phyloP scores from a whole-genome alignment of 2,329 filamentous ascomycete genomes.

The Ceratocystiopsis sp. region DNA sequence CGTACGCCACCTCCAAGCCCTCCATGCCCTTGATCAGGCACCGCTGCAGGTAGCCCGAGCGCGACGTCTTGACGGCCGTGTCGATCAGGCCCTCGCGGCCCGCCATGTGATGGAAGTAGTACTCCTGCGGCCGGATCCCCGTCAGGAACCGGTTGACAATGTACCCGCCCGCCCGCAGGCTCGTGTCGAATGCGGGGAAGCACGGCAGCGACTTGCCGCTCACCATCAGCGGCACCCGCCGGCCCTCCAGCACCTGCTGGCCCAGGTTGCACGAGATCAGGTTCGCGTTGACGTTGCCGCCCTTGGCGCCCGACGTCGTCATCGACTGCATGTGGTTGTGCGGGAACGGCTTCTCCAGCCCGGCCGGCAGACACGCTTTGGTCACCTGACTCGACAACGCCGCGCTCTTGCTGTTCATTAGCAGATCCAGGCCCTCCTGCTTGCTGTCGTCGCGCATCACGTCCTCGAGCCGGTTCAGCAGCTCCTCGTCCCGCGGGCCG shows the following conservation, averaged over 20 bases:
- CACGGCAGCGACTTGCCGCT: constrained; percentile 92
- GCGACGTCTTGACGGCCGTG: constrained; percentile 94
- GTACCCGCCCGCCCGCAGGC: constrained; percentile 80
- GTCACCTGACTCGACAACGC: constrained; percentile 67
- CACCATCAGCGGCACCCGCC: constrained; percentile 91
- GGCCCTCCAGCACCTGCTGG: constrained; percentile 88
- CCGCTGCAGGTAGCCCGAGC: constrained; percentile 88
- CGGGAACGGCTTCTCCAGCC: constrained; percentile 81
- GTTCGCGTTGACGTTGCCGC: constrained; percentile 82
- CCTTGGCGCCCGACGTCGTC: constrained; percentile 94
- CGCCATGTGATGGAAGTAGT: constrained; percentile 99
- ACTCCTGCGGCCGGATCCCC: constrained; percentile 90
- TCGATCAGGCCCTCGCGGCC: constrained; percentile 96
- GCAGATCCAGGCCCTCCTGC: constrained; percentile 73
- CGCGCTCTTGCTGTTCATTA: constrained; percentile 58
- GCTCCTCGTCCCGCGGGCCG: constrained; percentile 48
- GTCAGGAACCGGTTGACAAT: constrained; percentile 95
- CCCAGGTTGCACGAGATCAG: constrained; percentile 95
- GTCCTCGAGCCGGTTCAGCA: constrained; percentile 67
- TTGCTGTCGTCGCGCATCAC: constrained; percentile 84
- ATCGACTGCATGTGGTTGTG: constrained; percentile 98
- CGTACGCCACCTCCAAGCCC: constrained; percentile 79
- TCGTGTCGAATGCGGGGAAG: constrained; percentile 82
- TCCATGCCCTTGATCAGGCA: constrained; percentile 99
- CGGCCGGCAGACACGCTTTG: constrained; percentile 58